Base-by-base conservation (phyloP, 352 stramenopile genomes). In the Phytophthora kernoviae region DNA sequence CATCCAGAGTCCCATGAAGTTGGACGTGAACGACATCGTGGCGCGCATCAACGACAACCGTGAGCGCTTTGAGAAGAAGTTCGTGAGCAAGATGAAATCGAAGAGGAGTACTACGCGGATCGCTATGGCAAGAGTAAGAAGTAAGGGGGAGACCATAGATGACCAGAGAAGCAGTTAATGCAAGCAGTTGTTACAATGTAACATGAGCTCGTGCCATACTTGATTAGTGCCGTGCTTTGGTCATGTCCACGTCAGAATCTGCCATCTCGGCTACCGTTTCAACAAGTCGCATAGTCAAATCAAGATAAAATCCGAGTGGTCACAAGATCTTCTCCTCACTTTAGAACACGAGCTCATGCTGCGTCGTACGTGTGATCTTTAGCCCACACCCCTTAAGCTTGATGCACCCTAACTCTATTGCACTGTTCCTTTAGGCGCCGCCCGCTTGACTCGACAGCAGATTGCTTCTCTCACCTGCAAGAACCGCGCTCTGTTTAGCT, bases 41-140 rank as follows among this genome's bases (percentile, higher is more conserved):
- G 81, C 75, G 27, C 88, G 90, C 51, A 96, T 97, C 70, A 92
- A 91, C 61, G 79, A 91, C 54, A 95, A 97, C 65, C 84, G 84
- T 49, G 86, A 94, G 47, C 83, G 85, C n/a, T 93, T 96, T 30
- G 88, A 96, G 65, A 94, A 94, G 74, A 97, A 97, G 75, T 96
- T 96, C 68, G 85, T 85, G 59, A 96, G 80, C 84, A 97, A 96
- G 73, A 97, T 96, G 88, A 88, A 96, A 75, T 79, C 90, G n/a
- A 88, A 97, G 80, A 92, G 45, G 88, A 96, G 70, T 97, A 97
- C 71, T 97, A 97, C 71, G 87, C 89, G 42, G 87, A 96, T 52
- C 86, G 90, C 48, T 97, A 97, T 60, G 63, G 63, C 53, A 88
- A 87, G 68, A 70, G 59, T 22, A 66, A 73, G 40, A 76, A 91